Percentiles rank a stretch among this genome's conserved stretches.
Conservation (phyloP, 2,329 filamentous ascomycete species). For the Aspergillus fumigatus region DNA sequence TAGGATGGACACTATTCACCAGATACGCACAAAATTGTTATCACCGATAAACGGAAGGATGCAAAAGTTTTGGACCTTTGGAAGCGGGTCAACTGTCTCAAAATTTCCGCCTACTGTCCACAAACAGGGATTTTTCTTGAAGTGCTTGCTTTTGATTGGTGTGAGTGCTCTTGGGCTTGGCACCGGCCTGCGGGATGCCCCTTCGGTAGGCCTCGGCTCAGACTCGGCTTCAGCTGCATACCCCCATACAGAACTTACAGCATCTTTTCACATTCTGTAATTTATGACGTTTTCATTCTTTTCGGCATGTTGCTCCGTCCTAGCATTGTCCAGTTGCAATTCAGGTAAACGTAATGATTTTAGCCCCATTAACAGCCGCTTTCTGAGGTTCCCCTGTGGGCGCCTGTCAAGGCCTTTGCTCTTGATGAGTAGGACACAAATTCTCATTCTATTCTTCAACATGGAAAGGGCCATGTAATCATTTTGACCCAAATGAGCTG, state of each 20-base stretch:
- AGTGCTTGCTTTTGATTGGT: constrained; percentile 27
- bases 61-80: constrained; percentile 15
- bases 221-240: constrained; percentile 25
- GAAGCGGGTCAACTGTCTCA: constrained; percentile 24
- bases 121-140: constrained; percentile 18
- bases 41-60: constrained; percentile 36
- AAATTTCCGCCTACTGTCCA: constrained; percentile 28
- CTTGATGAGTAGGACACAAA: neutral
- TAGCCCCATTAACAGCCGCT: neutral
- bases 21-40: constrained; percentile 20
- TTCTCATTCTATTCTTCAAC: neutral
- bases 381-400: neutral
- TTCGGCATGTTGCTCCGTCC: constrained; percentile 23
- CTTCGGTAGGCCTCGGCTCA: constrained; percentile 35
- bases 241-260: constrained; percentile 11
- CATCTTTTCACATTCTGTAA: constrained; percentile 16
- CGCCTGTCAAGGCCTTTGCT: neutral
- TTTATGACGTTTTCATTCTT: constrained; percentile 28
- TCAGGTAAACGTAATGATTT: constrained; percentile 17
- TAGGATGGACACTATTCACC: constrained; percentile 15
- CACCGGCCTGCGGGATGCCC: constrained; percentile 21
- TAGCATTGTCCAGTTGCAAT: constrained; percentile 16
- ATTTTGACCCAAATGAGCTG: neutral
- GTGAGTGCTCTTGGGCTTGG: constrained; percentile 14
- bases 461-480: neutral